Base-by-base conservation (phyloP, 2,329 filamentous ascomycete genomes). In the Lecanosticta acicola region DNA sequence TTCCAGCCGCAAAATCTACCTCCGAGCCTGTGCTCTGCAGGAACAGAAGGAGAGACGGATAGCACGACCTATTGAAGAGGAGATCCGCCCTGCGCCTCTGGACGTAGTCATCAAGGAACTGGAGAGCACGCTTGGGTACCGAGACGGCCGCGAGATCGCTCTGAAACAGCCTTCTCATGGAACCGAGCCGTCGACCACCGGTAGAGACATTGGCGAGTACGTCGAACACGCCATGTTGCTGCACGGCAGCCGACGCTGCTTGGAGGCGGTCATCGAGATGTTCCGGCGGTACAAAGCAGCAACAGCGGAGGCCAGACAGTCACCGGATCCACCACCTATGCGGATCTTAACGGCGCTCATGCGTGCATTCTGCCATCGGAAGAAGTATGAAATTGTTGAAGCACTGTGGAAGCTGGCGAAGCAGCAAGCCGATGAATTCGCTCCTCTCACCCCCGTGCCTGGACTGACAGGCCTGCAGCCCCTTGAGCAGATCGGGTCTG, bases 341-440 rank as follows among this genome's bases (percentile, higher is more conserved):
- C 52, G 51, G 13, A 67, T 90, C 44, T 67, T 86, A 17, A 73
- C 74, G 40, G 75, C 82, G 7, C 66, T 91, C 47, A 90, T 95
- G 84, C 69, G 75, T 17, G 74, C 80, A 0, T 77, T 85, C 59
- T 68, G 80, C 35, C 69, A 73, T 41, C 76, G 81, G 14, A 67
- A 72, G 32, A 73, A 81, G 17, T 76, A 80, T 54, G 69, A 76
- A 3, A 73, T 78, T 41, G 80, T 91, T 16, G 75, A 79, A 51
- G 66, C 75, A 37, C 81, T 79, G 41, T 95, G 88, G 87, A 55
- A 76, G 1, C 64, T 82, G 19, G 75, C 81, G 2, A 74, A 84
- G 45, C 57, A 71, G 3, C 73, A 75, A 49, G 78, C 76, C 1
- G 67, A 73, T 43, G 66, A 70, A 32, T 38, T 58, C 16, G 53